Evolutionary conservation across 192 early-diverging fungal genomes (phyloP).

Genomic region (Geranomyces michiganensis): DNA sequence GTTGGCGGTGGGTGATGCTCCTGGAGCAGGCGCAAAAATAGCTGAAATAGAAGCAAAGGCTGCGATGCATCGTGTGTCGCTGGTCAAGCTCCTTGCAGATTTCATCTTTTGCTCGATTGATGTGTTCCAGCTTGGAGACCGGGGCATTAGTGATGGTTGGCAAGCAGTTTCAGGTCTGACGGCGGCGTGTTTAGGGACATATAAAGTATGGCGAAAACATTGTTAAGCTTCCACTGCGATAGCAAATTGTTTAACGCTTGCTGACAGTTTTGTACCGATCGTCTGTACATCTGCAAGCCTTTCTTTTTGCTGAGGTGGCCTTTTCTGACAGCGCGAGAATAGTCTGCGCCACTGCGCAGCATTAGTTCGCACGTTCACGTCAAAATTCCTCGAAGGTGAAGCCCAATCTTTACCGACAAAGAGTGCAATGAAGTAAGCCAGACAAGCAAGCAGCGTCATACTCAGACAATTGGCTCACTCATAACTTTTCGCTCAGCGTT

Average conservation of each 20-base stretch:
- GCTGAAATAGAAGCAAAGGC: conserved; percentile 36
- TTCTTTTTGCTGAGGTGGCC: neutral
- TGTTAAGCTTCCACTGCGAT: too few relatives aligned
- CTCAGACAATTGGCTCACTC: too few relatives aligned
- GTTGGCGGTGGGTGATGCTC: neutral
- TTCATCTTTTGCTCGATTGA: conserved; percentile 69
- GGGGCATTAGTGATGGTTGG: conserved; percentile 47
- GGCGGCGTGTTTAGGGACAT: conserved; percentile 53
- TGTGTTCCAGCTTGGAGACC: conserved; percentile 43
- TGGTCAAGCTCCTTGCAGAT: conserved; percentile 70
- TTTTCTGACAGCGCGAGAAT: too few relatives aligned
- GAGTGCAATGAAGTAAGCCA: too few relatives aligned
- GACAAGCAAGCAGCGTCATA: too few relatives aligned
- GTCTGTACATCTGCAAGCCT: too few relatives aligned
- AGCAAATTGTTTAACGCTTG: too few relatives aligned
- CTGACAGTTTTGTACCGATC: too few relatives aligned
- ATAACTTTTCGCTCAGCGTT: conserved; percentile 50
- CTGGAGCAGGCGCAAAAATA: neutral
- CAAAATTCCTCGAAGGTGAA: too few relatives aligned
- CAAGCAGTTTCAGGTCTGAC: conserved; percentile 47
- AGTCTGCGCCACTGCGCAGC: too few relatives aligned
- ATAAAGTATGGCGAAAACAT: conserved; percentile 50
- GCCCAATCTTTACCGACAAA: too few relatives aligned
- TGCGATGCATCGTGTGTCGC: conserved; percentile 58
- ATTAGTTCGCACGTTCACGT: too few relatives aligned